These are phyloP conservation scores for Neonectria magnoliae DNA, from an alignment of 2,329 filamentous ascomycete genomes.

Conservation along the genomic window DNA sequence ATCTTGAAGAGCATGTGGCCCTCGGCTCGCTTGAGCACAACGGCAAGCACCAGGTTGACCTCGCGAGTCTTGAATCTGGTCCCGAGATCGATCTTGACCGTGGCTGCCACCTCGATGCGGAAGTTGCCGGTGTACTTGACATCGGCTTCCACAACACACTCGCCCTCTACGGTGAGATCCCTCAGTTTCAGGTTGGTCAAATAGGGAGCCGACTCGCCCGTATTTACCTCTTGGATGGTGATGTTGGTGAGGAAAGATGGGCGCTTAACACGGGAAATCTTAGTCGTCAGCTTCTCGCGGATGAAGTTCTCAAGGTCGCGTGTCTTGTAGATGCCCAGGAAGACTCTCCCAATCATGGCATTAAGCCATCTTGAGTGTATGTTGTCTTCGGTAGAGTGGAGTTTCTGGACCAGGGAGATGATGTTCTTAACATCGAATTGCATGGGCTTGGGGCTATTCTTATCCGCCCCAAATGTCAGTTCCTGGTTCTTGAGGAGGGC, in stretches of 20 bases:
- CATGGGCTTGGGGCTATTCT: conserved; percentile 72
- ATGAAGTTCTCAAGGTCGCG: conserved; percentile 82
- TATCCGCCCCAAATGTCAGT: conserved; percentile 66
- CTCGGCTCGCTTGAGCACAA: conserved; percentile 84
- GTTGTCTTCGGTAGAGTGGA: conserved; percentile 93
- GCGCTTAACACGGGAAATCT: conserved; percentile 92
- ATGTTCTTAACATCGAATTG: conserved; percentile 87
- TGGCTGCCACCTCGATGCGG: conserved; percentile 89
- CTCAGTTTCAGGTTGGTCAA: conserved; percentile 89
- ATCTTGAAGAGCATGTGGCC: conserved; percentile 87
- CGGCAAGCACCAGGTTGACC: conserved; percentile 87
- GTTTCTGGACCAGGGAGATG: conserved; percentile 85
- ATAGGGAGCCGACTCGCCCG: conserved; percentile 86
- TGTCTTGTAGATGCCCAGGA: conserved; percentile 88
- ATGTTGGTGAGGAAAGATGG: conserved; percentile 90
- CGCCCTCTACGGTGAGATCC: conserved; percentile 91
- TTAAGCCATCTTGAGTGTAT: conserved; percentile 94
- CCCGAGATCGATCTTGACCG: conserved; percentile 90
- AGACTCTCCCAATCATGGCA: conserved; percentile 86
- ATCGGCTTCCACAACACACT: conserved; percentile 87
- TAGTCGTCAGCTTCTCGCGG: conserved; percentile 89
- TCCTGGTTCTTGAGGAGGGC: conserved; percentile 87
- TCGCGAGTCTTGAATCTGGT: conserved; percentile 88
- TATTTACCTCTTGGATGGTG: conserved; percentile 82
- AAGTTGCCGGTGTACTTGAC: conserved; percentile 91